Base-by-base conservation (phyloP, 2,329 filamentous ascomycete genomes). In the Bipolaris zeicola region DNA sequence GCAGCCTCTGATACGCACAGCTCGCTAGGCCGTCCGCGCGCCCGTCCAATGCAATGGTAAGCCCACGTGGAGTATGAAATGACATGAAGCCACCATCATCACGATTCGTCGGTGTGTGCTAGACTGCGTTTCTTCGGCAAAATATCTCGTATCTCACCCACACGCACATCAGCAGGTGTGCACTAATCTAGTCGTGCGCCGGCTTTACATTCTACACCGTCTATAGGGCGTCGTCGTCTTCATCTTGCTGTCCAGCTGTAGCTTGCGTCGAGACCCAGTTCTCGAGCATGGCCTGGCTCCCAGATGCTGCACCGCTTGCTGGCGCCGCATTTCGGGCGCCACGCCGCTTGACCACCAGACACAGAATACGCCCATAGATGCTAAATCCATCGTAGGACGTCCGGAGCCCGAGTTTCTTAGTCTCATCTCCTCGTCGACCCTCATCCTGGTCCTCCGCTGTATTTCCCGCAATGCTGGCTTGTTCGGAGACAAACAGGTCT, bases 371-470 rank as follows among this genome's bases (percentile, higher is more conserved):
- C 10, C 95, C 92, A 78, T 96, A 96, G 71, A 99, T 97, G 67
- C 89, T 91, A 78, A 98, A 98, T 7, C 95, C 94, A 69, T 98
- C 92, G 77, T 98, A 99, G 13, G 87, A 88, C 24, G 94, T 95
- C 60, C 89, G 88, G 80, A 97, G 85, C 18, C 85, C 86, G 66
- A 96, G 79, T 76, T 97, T 98, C 81, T 99, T 97, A 79, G 97
- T 96, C 70, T 96, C 90, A 55, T 90, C 87, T 77, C 96, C 93
- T 69, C 93, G 57, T 24, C 52, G 47, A n/a, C 64, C 66, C 24
- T 65, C 71, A 5, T 58, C 57, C 20, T 68, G 66, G 18, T 69
- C 60, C 36, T 57, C 55, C 38, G 68, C 63, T 38, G 57, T 55
- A n/a, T 49, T 41, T n/a, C 31, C 42, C 53, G 41, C 43, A 14